phyloP scores from a whole-genome alignment of 805 yeast species.

The Metschnikowia rubicola region DNA sequence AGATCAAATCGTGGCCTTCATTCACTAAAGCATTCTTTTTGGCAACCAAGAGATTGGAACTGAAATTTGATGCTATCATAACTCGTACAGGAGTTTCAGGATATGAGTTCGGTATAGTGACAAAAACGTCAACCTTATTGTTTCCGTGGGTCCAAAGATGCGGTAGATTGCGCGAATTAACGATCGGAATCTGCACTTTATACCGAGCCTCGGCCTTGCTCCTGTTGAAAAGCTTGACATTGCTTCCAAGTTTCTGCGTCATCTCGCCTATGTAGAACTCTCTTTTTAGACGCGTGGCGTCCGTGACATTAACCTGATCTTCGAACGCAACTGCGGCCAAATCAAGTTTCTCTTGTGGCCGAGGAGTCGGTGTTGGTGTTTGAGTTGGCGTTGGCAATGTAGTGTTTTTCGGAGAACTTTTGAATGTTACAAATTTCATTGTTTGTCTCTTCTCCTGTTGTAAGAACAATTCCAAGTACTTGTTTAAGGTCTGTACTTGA shows the following conservation, averaged over 20 bases:
- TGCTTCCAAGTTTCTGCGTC: slow-evolving; percentile 23
- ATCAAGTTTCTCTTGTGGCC: slow-evolving; percentile 2
- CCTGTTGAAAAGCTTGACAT: slow-evolving; percentile 27
- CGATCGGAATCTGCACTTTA: slow-evolving; percentile 32
- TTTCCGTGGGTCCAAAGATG: slow-evolving; percentile 26
- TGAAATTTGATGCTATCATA: slow-evolving; percentile 29
- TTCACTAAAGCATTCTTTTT: slow-evolving; percentile 15
- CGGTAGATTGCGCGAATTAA: slow-evolving; percentile 20
- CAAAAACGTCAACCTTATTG: slow-evolving; percentile 27
- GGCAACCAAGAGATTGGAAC: slow-evolving; percentile 27
- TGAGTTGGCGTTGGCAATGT: slow-evolving; percentile 1
- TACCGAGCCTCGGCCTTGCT: slow-evolving; percentile 25
- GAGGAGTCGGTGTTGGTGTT: background rate
- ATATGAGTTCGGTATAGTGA: slow-evolving; percentile 32
- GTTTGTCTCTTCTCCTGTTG: slow-evolving; percentile 58
- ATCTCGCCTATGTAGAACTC: slow-evolving; percentile 23
- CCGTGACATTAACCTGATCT: background rate
- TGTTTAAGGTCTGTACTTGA: slow-evolving; percentile 53
- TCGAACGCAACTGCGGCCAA: slow-evolving; percentile 8
- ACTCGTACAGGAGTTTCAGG: slow-evolving; percentile 26
- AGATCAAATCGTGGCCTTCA: slow-evolving; percentile 14
- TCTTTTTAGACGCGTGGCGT: slow-evolving; percentile 7
- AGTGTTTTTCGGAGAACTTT: slow-evolving; percentile 3
- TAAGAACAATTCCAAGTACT: slow-evolving; percentile 55
- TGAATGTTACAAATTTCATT: slow-evolving; percentile 52